Base-by-base conservation (phyloP, 257 asterid genomes). In the Leonotis leonurus region DNA sequence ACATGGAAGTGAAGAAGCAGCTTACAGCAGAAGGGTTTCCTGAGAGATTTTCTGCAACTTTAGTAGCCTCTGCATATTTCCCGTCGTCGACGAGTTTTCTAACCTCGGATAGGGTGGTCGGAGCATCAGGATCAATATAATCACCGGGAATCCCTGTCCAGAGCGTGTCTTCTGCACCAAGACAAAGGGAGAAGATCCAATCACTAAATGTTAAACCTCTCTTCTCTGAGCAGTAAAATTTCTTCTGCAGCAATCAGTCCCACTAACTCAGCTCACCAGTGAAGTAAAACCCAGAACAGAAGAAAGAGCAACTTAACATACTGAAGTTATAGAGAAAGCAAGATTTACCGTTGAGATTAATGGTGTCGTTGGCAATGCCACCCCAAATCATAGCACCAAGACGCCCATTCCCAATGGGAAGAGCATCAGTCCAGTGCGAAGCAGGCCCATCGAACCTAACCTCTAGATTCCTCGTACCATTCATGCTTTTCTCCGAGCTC, bases 311-410 rank as follows among this genome's bases (percentile, higher is more conserved):
- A 55, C 32, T 26, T 7, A 12, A 1, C 10, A 5, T 3, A 30
- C 22, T 7, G 52, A 35, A 25, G n/a, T 25, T 18, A 26, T 1
- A 33, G 26, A 24, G 25, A 17, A 25, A 59, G 25, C 26, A 6
- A 21, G 29, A 10, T 12, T 33, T 78, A 88, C 95, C 96, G 27
- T 85, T 88, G 81, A 88, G 96, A 75, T 88, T 85, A 64, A 88
- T 55, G 43, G 84, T 77, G 5, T 88, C 96, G 48, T 83, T 75
- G 0, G 60, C n/a, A 64, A 77, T 80, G 60, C 78, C 84, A 22
- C 95, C 95, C 92, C 96, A 85, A 37, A 88, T 52, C 95, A 88
- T 88, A 40, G 90, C 92, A n/a, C 96, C 96, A 48, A 88, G 88
- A 40, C 91, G 85, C 17, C 96, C 89, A 70, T 85, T 88, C 10